phyloP scores from a whole-genome alignment of 495 filamentous ascomycete species.

The Aeminium ludgeri region DNA sequence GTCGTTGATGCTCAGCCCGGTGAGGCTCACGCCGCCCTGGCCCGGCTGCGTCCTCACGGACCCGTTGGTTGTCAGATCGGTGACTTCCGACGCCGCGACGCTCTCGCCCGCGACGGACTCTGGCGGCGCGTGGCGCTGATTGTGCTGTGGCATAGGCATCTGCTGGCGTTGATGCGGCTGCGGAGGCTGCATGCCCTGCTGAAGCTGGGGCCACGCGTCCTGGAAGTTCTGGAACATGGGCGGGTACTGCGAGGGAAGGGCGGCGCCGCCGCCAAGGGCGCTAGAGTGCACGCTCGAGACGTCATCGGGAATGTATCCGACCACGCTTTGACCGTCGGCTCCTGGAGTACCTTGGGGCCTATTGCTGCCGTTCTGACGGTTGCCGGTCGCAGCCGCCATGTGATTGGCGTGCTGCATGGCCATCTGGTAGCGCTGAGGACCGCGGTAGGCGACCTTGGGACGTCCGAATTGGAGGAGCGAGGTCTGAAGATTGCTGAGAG shows the following conservation, averaged over 20 bases:
- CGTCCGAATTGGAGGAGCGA: slow-evolving; percentile 89
- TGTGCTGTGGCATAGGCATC: slow-evolving; percentile 33
- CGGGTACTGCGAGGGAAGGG: slow-evolving; percentile 58
- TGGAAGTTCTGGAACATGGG: slow-evolving; percentile 90
- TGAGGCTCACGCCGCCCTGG: slow-evolving; percentile 73
- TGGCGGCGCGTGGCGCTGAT: slow-evolving; percentile 22
- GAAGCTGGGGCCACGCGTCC: slow-evolving; percentile 73
- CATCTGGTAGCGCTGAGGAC: slow-evolving; percentile 77
- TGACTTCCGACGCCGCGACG: slow-evolving; percentile 70
- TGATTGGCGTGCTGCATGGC: slow-evolving; percentile 52
- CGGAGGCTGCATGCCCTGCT: slow-evolving; percentile 28
- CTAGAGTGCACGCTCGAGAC: slow-evolving; percentile 92
- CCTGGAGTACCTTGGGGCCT: slow-evolving; percentile 5
- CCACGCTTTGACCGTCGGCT: slow-evolving; percentile 58
- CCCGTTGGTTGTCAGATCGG: slow-evolving; percentile 60
- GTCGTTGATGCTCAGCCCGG: slow-evolving; percentile 63
- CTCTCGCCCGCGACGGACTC: slow-evolving; percentile 80
- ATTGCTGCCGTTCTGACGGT: slow-evolving; percentile 35
- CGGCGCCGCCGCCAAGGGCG: slow-evolving; percentile 56
- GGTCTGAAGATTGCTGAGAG: slow-evolving; percentile 87
- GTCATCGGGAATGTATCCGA: slow-evolving; percentile 92
- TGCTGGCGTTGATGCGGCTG: slow-evolving; percentile 20
- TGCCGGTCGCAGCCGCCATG: slow-evolving; percentile 32
- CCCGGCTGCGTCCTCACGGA: slow-evolving; percentile 37
- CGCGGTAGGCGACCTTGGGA: slow-evolving; percentile 82